Base-by-base conservation (phyloP, 2,329 filamentous ascomycete genomes). In the Waltergamsia citrina region DNA sequence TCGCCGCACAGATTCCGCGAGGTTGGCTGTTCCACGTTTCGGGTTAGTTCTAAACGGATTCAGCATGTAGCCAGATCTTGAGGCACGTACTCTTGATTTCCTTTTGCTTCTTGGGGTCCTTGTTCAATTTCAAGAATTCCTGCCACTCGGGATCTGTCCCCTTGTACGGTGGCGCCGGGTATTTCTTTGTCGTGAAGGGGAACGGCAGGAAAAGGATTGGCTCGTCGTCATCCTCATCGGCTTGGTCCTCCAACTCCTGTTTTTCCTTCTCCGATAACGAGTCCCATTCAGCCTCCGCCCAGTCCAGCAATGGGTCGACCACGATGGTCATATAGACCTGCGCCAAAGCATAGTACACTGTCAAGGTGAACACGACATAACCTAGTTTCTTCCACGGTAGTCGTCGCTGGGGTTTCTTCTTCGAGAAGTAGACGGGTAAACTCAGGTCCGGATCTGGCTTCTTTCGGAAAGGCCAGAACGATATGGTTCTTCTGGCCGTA, bases 141-240 rank as follows among this genome's bases (percentile, higher is more conserved):
- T 64, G 58, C 74, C 74, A 82, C 51, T 83, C 79, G 3, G 77
- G 76, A 43, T 80, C 75, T 18, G 57, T 60, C 33, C 65, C 65
- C 39, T 60, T 62, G 48, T 78, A 80, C 3, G 67, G 69, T 20
- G 54, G 48, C 20, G 66, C 62, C 12, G 62, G 55, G 14, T 74
- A 53, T 37, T 60, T 43, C 32, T 62, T 63, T 1, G 64, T 71
- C 3, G 71, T 75, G 28, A 74, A 74, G 4, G 75, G 74, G 34
- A 82, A 69, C 0, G 78, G 74, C 7, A 83, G 65, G 39, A 81
- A 81, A 5, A 65, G 15, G 11, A 67, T 42, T 2, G 65, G 53
- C 14, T 67, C 60, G 11, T 60, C 57, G 4, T 65, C 58, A 11
- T 60, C 57, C 4, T 65, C 59, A 3, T 63, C 60, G 2, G 62